Conservation (phyloP, 805 yeast genomes). For the Zygoascus bituminiphila region DNA sequence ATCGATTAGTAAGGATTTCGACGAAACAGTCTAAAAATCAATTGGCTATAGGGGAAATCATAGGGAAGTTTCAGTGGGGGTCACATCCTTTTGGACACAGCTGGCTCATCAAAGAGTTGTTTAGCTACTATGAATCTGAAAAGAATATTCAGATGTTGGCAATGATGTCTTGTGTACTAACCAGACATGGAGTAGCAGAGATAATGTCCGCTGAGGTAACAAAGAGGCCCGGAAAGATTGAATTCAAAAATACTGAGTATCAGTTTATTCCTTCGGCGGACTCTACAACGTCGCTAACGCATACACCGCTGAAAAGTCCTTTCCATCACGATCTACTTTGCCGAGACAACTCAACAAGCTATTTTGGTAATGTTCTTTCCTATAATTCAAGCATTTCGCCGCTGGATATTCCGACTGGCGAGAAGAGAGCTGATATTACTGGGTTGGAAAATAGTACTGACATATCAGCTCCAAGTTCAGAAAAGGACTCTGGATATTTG, state of each 20-base stretch:
- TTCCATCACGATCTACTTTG: conserved; percentile 10
- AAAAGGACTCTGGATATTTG: conserved; percentile 35
- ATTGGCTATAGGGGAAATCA: conserved; percentile 8
- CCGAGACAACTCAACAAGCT: conserved; percentile 10
- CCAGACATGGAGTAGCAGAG: conserved; percentile 12
- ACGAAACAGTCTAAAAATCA: not conserved
- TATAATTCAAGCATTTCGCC: conserved; percentile 3
- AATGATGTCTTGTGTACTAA: conserved; percentile 68
- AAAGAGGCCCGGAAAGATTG: not conserved
- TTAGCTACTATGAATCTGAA: conserved; percentile 52
- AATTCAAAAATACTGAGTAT: not conserved
- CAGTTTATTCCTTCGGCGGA: not conserved
- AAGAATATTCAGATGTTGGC: conserved; percentile 85
- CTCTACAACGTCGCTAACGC: not conserved
- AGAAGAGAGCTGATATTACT: not conserved
- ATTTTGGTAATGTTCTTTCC: conserved; percentile 1
- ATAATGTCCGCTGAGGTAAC: not conserved
- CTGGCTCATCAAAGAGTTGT: conserved; percentile 54
- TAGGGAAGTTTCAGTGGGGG: conserved; percentile 54
- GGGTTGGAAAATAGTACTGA: not conserved
- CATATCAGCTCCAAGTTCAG: conserved; percentile 15
- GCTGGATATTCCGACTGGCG: conserved; percentile 4
- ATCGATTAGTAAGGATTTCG: not conserved
- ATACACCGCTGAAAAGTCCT: conserved; percentile 10
- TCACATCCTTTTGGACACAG: conserved; percentile 66